Conservation (phyloP, 1,139 yeast genomes). For the Candida sanyaensis region DNA sequence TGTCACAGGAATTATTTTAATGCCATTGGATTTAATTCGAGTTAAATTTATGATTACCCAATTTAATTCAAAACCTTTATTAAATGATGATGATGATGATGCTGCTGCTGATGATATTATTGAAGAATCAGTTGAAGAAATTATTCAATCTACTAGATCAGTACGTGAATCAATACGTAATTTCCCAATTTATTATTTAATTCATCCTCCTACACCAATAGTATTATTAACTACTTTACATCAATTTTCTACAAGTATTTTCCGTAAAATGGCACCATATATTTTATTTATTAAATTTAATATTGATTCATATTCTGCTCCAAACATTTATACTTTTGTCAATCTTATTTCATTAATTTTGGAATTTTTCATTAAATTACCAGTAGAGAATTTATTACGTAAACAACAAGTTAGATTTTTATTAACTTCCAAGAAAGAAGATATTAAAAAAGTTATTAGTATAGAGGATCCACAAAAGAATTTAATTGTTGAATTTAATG, state of each 20-base stretch:
- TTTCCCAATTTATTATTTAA: conserved; percentile 40
- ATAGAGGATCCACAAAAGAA: conserved; percentile 45
- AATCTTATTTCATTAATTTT: conserved; percentile 59
- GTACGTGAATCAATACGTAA: conserved; percentile 40
- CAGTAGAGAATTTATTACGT: conserved; percentile 82
- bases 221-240: conserved; percentile 60
- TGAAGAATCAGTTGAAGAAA: conserved; percentile 9
- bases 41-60: conserved; percentile 74
- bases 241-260: conserved; percentile 60
- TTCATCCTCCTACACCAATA: conserved; percentile 57
- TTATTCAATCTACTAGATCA: conserved; percentile 28
- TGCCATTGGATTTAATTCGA: conserved; percentile 82
- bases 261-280: conserved; percentile 74
- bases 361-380: conserved; percentile 77
- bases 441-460: conserved; percentile 35
- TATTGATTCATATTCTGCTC: conserved; percentile 68
- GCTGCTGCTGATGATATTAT: too few relatives aligned
- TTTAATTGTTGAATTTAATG: conserved; percentile 50
- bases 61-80: conserved; percentile 22
- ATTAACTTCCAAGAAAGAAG: conserved; percentile 41
- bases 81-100: conserved; percentile 9
- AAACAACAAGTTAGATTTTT: conserved; percentile 79
- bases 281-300: conserved; percentile 64
- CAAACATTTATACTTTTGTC: conserved; percentile 53
- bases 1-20: conserved; percentile 70